These are phyloP conservation scores for Byssothecium circinans DNA, from an alignment of 2,329 filamentous ascomycete genomes.

Conservation along the genomic window DNA sequence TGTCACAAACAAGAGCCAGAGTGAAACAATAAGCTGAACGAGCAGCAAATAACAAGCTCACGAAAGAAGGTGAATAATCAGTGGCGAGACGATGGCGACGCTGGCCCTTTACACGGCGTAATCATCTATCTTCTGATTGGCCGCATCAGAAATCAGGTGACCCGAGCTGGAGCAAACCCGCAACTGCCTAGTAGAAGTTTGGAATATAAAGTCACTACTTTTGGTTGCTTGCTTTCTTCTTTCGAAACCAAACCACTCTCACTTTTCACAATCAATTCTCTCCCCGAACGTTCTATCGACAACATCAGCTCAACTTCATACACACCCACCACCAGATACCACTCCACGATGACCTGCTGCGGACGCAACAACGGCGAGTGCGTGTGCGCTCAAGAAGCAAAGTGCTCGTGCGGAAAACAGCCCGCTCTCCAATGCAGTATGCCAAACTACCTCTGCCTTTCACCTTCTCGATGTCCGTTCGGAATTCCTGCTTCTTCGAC, in stretches of 20 bases:
- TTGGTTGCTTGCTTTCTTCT: conserved; percentile 4
- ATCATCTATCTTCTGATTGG: conserved; percentile 38
- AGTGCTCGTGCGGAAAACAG: conserved; percentile 88
- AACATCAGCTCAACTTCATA: conserved; percentile 4
- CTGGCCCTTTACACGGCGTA: conserved; percentile 15
- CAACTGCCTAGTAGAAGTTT: conserved; percentile 4
- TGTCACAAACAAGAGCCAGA: no score
- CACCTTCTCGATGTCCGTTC: conserved; percentile 8
- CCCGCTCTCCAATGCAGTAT: conserved; percentile 77
- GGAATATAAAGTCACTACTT: conserved; percentile 24
- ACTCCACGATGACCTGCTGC: conserved; percentile 56
- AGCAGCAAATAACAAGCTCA: conserved; percentile 22
- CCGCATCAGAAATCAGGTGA: conserved; percentile 21
- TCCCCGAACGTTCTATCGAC: conserved; percentile 2
- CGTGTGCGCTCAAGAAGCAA: conserved; percentile 61
- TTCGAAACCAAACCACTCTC: conserved; percentile 1
- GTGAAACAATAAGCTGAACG: no score
- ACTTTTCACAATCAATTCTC: neutral
- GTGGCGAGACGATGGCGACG: conserved; percentile 19
- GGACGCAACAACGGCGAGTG: conserved; percentile 59
- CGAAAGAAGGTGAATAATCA: conserved; percentile 25
- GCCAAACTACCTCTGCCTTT: conserved; percentile 15
- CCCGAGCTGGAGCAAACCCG: conserved; percentile 2
- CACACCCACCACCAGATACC: conserved; percentile 12
- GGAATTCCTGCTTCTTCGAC: neutral